A percentile compares a stretch with the other conserved stretches of the same genome.
phyloP scores from a whole-genome alignment of 1,284 basidiomycete species.

The Trametes polyzona region DNA sequence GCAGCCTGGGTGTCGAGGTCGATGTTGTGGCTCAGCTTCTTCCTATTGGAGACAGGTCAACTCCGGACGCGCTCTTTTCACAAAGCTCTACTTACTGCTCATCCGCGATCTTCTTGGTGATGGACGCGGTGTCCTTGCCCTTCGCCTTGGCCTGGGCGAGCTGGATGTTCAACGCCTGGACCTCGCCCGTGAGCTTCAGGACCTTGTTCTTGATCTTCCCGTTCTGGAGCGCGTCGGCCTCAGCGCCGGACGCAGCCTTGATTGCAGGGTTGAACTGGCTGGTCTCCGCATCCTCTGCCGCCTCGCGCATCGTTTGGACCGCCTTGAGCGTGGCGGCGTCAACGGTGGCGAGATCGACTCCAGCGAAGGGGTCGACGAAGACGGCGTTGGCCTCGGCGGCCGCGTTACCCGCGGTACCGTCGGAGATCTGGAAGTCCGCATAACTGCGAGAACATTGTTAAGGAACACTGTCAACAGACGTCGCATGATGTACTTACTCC shows the following conservation, averaged over 20 bases:
- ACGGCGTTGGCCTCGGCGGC: conserved; percentile 46
- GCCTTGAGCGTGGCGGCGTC: conserved; percentile 33
- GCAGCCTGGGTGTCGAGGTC: conserved; percentile 39
- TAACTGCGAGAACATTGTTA: conserved; percentile 34
- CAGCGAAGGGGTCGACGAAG: conserved; percentile 46
- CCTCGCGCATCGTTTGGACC: conserved; percentile 48
- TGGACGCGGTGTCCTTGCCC: conserved; percentile 39
- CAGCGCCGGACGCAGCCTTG: conserved; percentile 42
- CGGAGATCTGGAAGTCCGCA: conserved; percentile 51
- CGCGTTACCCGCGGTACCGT: conserved; percentile 46
- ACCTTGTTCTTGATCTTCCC: conserved; percentile 60
- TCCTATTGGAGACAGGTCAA: too few species aligned
- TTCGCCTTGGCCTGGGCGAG: conserved; percentile 43
- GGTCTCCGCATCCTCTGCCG: conserved; percentile 50
- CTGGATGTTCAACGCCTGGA: conserved; percentile 46
- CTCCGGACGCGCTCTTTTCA: too few species aligned
- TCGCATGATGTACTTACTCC: conserved; percentile 8
- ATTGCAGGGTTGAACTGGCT: conserved; percentile 48
- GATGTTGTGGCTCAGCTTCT: conserved; percentile 43
- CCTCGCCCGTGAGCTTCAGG: conserved; percentile 49
- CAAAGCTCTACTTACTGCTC: conserved; percentile 41
- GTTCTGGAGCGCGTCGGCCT: conserved; percentile 43
- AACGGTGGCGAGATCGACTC: conserved; percentile 42
- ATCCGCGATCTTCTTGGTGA: conserved; percentile 34
- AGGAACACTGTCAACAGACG: background rate